Evolutionary conservation across 768 basidiomycete genomes (phyloP), one percentile per base, ranked within the genome.

Genomic region (Mycena epipterygia): DNA sequence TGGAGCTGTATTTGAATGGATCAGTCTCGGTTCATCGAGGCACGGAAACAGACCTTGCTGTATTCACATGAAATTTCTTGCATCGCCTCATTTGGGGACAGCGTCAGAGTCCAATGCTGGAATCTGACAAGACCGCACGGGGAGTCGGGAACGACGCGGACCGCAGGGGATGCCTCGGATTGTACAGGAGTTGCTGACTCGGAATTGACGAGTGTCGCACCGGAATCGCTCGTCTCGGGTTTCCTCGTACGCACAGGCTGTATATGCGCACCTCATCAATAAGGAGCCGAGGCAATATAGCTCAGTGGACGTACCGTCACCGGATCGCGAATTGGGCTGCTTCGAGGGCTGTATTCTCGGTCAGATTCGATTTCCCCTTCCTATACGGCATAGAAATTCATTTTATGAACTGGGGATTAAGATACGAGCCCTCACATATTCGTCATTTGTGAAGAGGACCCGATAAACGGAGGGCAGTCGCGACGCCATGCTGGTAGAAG

Each of bases 1-100:
- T 44, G 21, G 16, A 23, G 7, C 41, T 57, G 35, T 3, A 32
- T 25, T 30, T 16, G 21, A 53, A 7, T 17, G 2, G 23, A 27
- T 57, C 37, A 25, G 17, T 9, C 19, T n/a, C n/a, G n/a, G 14
- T 9, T 11, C 16, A 27, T 23, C 14, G 27, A 21, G 16, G 41
- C 7, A 25, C 17, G 9, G 13, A 27, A 57, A 39, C 5, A 9
- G 3, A 41, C 35, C 23, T 57, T 12, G 25, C 23, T 27, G 56
- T 39, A 57, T 57, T 57, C 35, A 57, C 56, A 57, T 1, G 56
- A 57, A 25, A 57, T 57, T 21, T 57, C 56, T 27, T 57, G 56
- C 35, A 57, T 37, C 1, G 35, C 56, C 35, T 57, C 23, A n/a
- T 30, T 41, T 6, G 6, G 8, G 35, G 5, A 9, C 19, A 39